Base-by-base conservation (phyloP, 2,329 filamentous ascomycete species). In the Corynespora cassiicola region DNA sequence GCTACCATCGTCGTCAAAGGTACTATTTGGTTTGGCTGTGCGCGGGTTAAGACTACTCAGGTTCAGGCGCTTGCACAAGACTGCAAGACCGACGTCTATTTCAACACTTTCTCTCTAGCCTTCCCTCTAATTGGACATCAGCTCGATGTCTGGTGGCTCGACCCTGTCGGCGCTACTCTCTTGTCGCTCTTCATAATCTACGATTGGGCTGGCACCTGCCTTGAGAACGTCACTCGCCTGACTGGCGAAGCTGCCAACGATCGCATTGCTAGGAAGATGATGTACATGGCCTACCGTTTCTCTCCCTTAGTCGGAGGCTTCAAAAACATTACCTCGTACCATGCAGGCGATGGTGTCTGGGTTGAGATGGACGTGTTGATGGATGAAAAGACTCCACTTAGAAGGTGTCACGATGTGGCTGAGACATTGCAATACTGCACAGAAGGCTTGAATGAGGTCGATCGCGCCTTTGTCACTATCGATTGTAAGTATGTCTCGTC, bases 161-260 rank as follows among this genome's bases (percentile, higher is more conserved):
- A 87, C 57, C 77, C 77, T 6, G 70, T 78, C 0, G 84, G 84
- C 37, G 84, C 84, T 3, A 76, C 78, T 0, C 54, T 86, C 0
- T 71, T 87, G 0, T 85, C 83, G 0, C 63, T 86, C 4, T 86
- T 78, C 68, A 85, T 87, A 61, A 86, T 87, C 51, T 82, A 79
- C 63, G 84, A 87, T 65, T 87, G 84, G 84, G 78, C 78, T 1
- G 73, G 75, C 29, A 86, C 83, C 0, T 81, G 76, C 44, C 72
- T 82, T 31, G 74, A 80, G 37, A 83, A 84, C 49, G 75, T 85
- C 30, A 76, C 75, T 1, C 74, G 81, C 2, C 68, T 85, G 5
- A 80, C 78, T 1, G 81, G 81, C n/a, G 72, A 79, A 34, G 78
- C 78, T 0, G 80, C 79, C 1, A 71, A 75, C 2, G 69, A 76